Percentiles rank a stretch among this genome's conserved stretches.
phyloP scores from a whole-genome alignment of 495 filamentous ascomycete genomes.

The Podospora didyma region DNA sequence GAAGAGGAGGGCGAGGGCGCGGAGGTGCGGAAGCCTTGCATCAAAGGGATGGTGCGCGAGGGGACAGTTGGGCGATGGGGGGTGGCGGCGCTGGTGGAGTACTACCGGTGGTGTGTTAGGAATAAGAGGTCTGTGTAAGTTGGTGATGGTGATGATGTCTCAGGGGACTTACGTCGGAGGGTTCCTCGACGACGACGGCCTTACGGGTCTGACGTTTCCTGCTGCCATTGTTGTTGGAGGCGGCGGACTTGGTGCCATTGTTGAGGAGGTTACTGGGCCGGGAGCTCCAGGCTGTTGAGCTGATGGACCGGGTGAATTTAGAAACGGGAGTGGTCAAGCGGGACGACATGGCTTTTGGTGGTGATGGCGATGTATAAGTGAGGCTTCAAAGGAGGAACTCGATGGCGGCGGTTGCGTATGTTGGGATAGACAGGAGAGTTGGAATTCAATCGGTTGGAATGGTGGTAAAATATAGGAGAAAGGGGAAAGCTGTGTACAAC shows the following conservation, averaged over 20 bases:
- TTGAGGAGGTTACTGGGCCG: constrained; percentile 32
- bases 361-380: neutral
- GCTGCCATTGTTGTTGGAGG: neutral
- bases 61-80: constrained; percentile 25
- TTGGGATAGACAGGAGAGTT: neutral
- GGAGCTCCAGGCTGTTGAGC: constrained; percentile 31
- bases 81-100: constrained; percentile 25
- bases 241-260: constrained; percentile 26
- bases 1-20: constrained; percentile 25
- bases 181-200: constrained; percentile 8
- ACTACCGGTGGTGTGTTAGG: constrained; percentile 8
- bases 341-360: constrained; percentile 25
- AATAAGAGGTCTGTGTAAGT: neutral
- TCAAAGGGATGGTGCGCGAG: constrained; percentile 35
- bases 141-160: neutral
- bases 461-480: too few species aligned
- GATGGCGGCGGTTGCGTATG: neutral
- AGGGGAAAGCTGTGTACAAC: too few species aligned
- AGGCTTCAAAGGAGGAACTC: neutral
- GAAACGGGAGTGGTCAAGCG: constrained; percentile 38
- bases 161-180: constrained; percentile 18
- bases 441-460: too few species aligned
- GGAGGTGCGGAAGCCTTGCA: constrained; percentile 48
- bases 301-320: constrained; percentile 43
- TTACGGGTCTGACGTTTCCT: constrained; percentile 17